These are phyloP conservation scores for Pharnaceum exiguum DNA, from an alignment of 148 eudicot genomes.

Conservation along the genomic window DNA sequence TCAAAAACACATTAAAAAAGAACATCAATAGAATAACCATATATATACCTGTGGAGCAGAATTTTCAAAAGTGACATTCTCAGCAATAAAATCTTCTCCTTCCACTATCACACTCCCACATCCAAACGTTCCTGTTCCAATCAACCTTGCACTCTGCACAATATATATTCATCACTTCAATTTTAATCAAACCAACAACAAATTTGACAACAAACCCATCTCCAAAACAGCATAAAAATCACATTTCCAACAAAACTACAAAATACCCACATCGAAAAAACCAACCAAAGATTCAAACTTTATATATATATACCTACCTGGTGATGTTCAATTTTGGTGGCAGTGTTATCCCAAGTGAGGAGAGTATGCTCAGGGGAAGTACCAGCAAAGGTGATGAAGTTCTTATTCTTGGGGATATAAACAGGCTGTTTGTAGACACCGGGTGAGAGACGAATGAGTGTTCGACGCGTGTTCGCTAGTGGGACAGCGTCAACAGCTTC, in stretches of 20 bases:
- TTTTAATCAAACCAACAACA: too few species aligned
- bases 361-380: constrained; percentile 61
- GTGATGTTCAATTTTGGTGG: constrained; percentile 71
- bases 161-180: constrained; percentile 1
- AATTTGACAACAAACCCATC: too few species aligned
- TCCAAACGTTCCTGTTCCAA: constrained; percentile 98
- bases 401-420: constrained; percentile 84
- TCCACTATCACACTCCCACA: constrained; percentile 84
- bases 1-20: neutral
- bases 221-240: neutral
- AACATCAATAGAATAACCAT: neutral
- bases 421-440: constrained; percentile 80
- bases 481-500: constrained; percentile 89
- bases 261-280: neutral
- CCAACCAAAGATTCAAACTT: too few species aligned
- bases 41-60: constrained; percentile 69
- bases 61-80: constrained; percentile 89
- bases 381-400: constrained; percentile 71
- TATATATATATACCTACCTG: constrained; percentile 44
- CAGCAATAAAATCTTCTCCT: constrained; percentile 93
- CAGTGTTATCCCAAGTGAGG: constrained; percentile 71
- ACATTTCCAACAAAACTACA: neutral
- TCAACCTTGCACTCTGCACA: constrained; percentile 58
- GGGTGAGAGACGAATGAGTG: constrained; percentile 74
- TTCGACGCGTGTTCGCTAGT: constrained; percentile 61